A percentile compares a stretch with the other conserved stretches of the same genome.
phyloP scores from a whole-genome alignment of 352 stramenopile species.

The Plasmopara viticola region DNA sequence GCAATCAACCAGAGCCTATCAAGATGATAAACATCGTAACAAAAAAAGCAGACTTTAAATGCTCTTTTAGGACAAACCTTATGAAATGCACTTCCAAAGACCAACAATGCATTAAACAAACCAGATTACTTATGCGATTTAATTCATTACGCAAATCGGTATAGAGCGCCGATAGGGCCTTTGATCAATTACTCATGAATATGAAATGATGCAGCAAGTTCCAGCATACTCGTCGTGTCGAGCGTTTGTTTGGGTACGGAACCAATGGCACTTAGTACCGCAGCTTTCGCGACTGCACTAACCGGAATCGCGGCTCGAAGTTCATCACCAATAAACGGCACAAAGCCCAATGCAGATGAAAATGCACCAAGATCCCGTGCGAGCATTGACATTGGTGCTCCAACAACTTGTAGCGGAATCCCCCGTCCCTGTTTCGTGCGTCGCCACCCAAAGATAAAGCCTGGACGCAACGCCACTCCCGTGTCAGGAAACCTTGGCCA shows the following conservation, averaged over 20 bases:
- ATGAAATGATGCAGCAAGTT: conserved; percentile 63
- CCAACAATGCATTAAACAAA: too few species aligned
- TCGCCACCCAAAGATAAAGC: conserved; percentile 87
- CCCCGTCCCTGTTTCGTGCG: conserved; percentile 52
- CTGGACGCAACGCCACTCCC: conserved; percentile 77
- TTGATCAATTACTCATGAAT: conserved; percentile 32
- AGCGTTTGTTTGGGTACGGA: conserved; percentile 45
- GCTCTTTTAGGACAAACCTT: too few species aligned
- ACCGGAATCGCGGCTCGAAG: conserved; percentile 63
- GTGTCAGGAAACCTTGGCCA: conserved; percentile 49
- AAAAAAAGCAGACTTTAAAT: too few species aligned
- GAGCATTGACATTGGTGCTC: conserved; percentile 60
- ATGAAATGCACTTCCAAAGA: too few species aligned
- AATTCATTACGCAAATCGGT: too few species aligned
- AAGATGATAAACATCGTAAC: too few species aligned
- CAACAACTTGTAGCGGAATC: conserved; percentile 70
- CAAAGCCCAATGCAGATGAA: conserved; percentile 43
- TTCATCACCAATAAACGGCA: conserved; percentile 67
- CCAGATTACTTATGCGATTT: too few species aligned
- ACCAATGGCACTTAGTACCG: conserved; percentile 74
- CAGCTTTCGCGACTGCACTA: conserved; percentile 61
- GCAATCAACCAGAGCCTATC: too few species aligned
- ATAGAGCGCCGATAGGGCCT: too few species aligned
- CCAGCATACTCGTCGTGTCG: conserved; percentile 68
- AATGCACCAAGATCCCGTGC: conserved; percentile 49